Evolutionary conservation across 805 yeast genomes (phyloP).

Genomic region (Isabelozyma rhagii): DNA sequence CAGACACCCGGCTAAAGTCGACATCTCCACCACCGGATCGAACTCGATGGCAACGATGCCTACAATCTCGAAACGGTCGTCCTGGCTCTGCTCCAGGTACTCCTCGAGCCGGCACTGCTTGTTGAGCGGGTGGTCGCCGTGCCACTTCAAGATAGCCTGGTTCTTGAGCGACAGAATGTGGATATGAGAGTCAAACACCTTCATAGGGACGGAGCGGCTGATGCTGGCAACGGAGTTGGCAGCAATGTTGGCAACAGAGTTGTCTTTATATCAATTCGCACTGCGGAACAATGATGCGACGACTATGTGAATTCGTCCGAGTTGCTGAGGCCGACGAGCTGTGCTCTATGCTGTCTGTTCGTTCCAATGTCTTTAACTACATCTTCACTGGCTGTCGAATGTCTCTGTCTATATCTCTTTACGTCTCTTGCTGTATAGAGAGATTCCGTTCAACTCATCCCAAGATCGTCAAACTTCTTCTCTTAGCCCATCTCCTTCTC

Average conservation of each 20-base stretch:
- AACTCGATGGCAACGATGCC: slow-evolving; percentile 34
- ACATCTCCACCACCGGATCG: slow-evolving; percentile 20
- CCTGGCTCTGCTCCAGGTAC: slow-evolving; percentile 12
- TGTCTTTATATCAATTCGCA: neutral
- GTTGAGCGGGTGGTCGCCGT: slow-evolving; percentile 19
- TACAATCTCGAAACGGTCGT: slow-evolving; percentile 8
- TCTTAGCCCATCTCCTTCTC: too few species aligned
- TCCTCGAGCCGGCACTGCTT: slow-evolving; percentile 20
- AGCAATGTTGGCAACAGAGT: neutral
- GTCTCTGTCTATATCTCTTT: too few species aligned
- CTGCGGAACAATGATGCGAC: neutral
- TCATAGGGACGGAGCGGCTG: slow-evolving; percentile 1
- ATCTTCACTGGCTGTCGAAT: too few species aligned
- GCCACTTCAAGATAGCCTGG: slow-evolving; percentile 26
- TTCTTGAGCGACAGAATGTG: slow-evolving; percentile 28
- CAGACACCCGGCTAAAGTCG: slow-evolving; percentile 13
- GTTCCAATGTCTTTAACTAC: too few species aligned
- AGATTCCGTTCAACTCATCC: too few species aligned
- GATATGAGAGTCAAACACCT: slow-evolving; percentile 32
- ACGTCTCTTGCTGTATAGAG: too few species aligned
- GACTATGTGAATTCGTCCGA: neutral
- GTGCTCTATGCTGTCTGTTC: too few species aligned
- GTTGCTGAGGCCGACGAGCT: neutral
- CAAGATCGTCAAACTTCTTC: too few species aligned
- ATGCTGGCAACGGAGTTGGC: neutral